Base-by-base conservation (phyloP, 306 rosid species). In the Trifolium repens region DNA sequence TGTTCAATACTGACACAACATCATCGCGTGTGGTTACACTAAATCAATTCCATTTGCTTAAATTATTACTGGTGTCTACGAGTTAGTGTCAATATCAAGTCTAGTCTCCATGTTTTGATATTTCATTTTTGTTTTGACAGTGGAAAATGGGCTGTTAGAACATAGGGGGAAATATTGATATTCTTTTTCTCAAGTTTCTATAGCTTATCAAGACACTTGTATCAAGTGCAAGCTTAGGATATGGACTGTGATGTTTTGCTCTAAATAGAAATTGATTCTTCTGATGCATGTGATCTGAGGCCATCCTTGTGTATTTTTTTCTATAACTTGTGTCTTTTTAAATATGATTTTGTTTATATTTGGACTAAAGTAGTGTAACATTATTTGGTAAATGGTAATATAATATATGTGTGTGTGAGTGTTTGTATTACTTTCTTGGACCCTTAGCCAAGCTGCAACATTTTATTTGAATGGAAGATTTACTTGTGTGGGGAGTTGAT, bases 61-160 rank as follows among this genome's bases (percentile, higher is more conserved):
- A 13, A 46, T 46, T 46, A 46, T 46, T 13, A 46, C 9, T 37
- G 8, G 9, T 8, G 40, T 37, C 8, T 5, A 5, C 9, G 40
- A 37, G 40, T 30, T 4, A 30, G 34, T 30, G 16, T 46, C 52
- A 13, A 1, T 13, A 46, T 46, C 2, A 13, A 46, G 16, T 46
- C n/a, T 44, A 15, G 5, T 4, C n/a, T 12, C 52, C 2, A 13
- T 46, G 52, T 46, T 77, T 46, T 90, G 85, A 87, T 60, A 34
- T 71, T 77, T 34, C 1, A 11, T 34, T 72, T 44, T 44, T 46
- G 19, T 13, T 15, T 62, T 39, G n/a, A 40, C 5, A 64, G 61
- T 42, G 73, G 42, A 53, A 73, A 71, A 69, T 43, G 52, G 37
- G 30, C 30, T 75, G 79, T 47, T 53, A 58, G 79, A 64, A 62